These are phyloP conservation scores for Iris macrosiphon DNA, from an alignment of 106 monocot species.

Conservation along the genomic window DNA sequence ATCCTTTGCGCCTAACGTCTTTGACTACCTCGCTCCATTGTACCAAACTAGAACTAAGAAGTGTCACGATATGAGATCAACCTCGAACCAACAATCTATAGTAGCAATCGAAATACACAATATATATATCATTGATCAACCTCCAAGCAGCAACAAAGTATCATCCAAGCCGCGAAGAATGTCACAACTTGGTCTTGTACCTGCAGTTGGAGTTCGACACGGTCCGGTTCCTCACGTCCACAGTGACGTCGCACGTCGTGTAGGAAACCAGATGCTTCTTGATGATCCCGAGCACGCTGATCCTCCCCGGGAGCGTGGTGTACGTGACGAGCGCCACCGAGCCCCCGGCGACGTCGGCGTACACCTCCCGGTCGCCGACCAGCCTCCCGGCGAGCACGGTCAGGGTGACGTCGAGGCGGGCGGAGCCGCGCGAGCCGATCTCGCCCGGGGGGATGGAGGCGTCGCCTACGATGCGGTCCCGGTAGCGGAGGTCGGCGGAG, in stretches of 20 bases:
- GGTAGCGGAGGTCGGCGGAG: constrained; percentile 46
- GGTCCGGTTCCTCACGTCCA: constrained; percentile 21
- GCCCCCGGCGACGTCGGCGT: constrained; percentile 44
- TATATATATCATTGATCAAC: background rate
- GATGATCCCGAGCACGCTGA: constrained; percentile 49
- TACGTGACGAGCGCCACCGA: constrained; percentile 27
- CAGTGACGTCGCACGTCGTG: constrained; percentile 45
- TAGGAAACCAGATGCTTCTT: constrained; percentile 46
- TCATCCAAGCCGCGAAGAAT: background rate
- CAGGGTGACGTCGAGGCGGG: constrained; percentile 25
- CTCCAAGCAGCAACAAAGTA: background rate
- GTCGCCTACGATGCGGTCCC: constrained; percentile 42
- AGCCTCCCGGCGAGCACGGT: constrained; percentile 50
- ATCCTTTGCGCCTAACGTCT: no score
- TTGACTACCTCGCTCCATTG: no score
- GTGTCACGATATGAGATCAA: no score
- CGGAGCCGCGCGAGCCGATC: constrained; percentile 35
- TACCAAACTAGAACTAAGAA: no score
- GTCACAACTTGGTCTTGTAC: constrained; percentile 56
- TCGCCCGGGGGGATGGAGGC: constrained; percentile 60
- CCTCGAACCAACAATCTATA: background rate
- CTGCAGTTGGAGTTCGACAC: constrained; percentile 41
- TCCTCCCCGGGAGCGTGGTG: constrained; percentile 55
- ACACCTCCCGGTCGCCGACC: constrained; percentile 21
- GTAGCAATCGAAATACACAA: no score